A percentile compares a stretch with the other conserved stretches of the same genome.
Evolutionary conservation across 768 basidiomycete genomes (phyloP).

Genomic region (Aureoboletus auriporus): DNA sequence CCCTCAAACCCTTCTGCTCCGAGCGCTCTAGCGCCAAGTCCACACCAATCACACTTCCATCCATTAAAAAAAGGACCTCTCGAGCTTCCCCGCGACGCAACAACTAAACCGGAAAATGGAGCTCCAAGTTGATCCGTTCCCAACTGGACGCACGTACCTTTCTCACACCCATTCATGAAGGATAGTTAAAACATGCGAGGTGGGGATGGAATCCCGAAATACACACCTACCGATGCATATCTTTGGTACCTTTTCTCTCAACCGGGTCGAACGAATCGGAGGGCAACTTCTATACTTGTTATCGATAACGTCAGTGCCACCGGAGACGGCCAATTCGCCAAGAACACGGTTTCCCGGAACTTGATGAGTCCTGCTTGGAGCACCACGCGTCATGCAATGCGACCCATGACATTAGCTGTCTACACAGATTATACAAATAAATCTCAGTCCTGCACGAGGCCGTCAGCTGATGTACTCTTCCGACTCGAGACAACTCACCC

Average conservation of each 20-base stretch:
- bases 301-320: slow-evolving; percentile 2
- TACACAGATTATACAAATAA: slow-evolving; percentile 4
- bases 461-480: background rate
- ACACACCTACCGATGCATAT: background rate
- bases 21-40: slow-evolving; percentile 1
- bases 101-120: background rate
- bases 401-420: slow-evolving; percentile 3
- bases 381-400: background rate
- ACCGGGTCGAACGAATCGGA: background rate
- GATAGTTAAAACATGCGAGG: slow-evolving; percentile 1
- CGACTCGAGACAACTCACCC: slow-evolving; percentile 54
- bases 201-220: background rate
- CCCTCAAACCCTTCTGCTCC: background rate
- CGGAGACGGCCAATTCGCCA: background rate
- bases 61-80: background rate
- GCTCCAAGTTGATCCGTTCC: background rate
- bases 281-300: slow-evolving; percentile 1
- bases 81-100: background rate
- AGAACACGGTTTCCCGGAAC: background rate
- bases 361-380: background rate
- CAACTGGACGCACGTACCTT: background rate
- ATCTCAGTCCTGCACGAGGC: slow-evolving; percentile 28
- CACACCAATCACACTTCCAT: background rate
- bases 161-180: slow-evolving; percentile 6
- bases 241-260: background rate